phyloP scores from a whole-genome alignment of 2,329 filamentous ascomycete genomes.

The Trichophyton mentagrophytes region DNA sequence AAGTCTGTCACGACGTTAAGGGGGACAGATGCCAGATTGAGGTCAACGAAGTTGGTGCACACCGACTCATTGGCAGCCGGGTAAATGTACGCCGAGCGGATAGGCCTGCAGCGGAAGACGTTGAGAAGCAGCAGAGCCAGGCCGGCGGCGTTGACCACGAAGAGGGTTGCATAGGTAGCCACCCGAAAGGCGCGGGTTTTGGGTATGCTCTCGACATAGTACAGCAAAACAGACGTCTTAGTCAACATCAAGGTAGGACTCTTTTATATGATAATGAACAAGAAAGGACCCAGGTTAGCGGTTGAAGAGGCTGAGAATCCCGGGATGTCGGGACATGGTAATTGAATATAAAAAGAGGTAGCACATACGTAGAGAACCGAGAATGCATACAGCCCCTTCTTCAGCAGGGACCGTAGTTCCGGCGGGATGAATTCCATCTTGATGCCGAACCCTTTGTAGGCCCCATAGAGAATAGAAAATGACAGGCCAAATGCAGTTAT shows the following conservation, averaged over 20 bases:
- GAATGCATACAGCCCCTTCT: conserved; percentile 38
- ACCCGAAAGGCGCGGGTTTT: conserved; percentile 65
- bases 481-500: conserved; percentile 19
- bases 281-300: background rate
- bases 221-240: conserved; percentile 84
- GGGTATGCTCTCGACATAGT: conserved; percentile 72
- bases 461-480: conserved; percentile 35
- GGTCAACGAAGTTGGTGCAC: conserved; percentile 50
- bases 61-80: conserved; percentile 34
- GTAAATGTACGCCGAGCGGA: conserved; percentile 53
- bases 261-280: conserved; percentile 28
- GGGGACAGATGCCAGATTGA: conserved; percentile 63
- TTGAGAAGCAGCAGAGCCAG: conserved; percentile 72
- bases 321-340: background rate
- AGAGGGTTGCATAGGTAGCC: conserved; percentile 68
- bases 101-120: conserved; percentile 70
- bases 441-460: conserved; percentile 32
- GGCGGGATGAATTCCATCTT: conserved; percentile 28
- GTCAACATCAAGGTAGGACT: conserved; percentile 83
- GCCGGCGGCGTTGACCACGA: conserved; percentile 66
- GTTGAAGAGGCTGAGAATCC: background rate
- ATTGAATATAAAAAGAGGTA: background rate
- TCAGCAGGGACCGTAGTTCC: conserved; percentile 22
- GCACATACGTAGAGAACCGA: conserved; percentile 12
- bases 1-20: conserved; percentile 88